Base-by-base conservation (phyloP, 2,329 filamentous ascomycete species). In the Zalaria obscura region DNA sequence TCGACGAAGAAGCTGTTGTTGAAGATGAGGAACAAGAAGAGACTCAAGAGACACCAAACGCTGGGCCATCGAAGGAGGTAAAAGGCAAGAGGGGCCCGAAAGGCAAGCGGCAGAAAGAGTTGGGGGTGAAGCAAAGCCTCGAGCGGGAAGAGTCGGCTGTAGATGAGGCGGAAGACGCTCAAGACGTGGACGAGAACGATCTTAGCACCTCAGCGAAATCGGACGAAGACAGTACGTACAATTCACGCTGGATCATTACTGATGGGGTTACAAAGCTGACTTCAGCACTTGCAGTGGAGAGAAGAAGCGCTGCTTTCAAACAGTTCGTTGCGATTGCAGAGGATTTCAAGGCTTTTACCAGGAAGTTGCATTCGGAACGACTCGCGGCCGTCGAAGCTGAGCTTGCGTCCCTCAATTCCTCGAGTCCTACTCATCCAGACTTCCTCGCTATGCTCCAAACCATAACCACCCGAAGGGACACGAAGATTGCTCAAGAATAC, bases 361-460 rank as follows among this genome's bases (percentile, higher is more conserved):
- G 31, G 33, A 44, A 44, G 42, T 41, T 95, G 35, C 91, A 88
- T 60, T 85, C 91, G 55, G 89, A 96, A 60, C 77, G 86, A 47
- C 73, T 98, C 25, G 80, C 83, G 39, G 79, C 84, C 53, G 69
- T 93, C 42, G 87, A 93, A 47, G 66, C 69, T 39, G 77, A 81
- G 59, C 64, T 81, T 38, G 69, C 73, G 36, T 67, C 78, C 59
- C 65, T 82, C 37, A 67, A 66, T 38, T 67, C 73, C 42, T 63
- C 72, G 1, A 68, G 72, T 39, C 73, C 73, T 40, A 81, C 77
- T n/a, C 91, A 98, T 57, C 84, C 86, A 31, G 89, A 94, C 59
- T 89, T 88, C 50, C 70, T 95, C 31, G 83, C 84, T 35, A 93
- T 94, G 78, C 80, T 93, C 59, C 78, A 85, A 57, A 87, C 82